phyloP scores from a whole-genome alignment of 148 eudicot genomes.

The Amaranthus cruentus region DNA sequence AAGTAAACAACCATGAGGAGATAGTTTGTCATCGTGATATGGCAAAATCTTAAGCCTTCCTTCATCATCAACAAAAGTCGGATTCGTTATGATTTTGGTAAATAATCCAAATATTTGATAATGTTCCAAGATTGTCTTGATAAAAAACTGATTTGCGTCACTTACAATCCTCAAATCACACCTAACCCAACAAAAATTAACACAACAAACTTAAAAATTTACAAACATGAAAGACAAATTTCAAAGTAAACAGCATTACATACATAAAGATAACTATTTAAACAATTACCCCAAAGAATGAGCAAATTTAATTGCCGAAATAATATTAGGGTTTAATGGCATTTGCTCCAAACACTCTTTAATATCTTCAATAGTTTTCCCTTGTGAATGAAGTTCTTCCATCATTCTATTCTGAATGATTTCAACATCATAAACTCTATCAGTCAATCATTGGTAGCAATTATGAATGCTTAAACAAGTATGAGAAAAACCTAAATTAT shows the following conservation, averaged over 20 bases:
- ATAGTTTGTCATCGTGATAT: slow-evolving; percentile 41
- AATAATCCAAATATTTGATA: slow-evolving; percentile 52
- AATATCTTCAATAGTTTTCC: slow-evolving; percentile 61
- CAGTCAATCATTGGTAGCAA: not conserved
- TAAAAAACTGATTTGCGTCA: slow-evolving; percentile 76
- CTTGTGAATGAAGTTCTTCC: slow-evolving; percentile 65
- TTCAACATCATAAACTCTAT: slow-evolving; percentile 4
- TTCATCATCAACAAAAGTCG: slow-evolving; percentile 40
- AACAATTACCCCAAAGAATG: slow-evolving; percentile 55
- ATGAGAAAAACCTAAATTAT: not conserved
- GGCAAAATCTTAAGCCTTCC: slow-evolving; percentile 74
- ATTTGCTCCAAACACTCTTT: slow-evolving; percentile 58
- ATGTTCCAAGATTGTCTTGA: slow-evolving; percentile 60
- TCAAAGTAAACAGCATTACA: not conserved
- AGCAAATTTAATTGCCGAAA: slow-evolving; percentile 62
- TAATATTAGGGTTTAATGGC: slow-evolving; percentile 48
- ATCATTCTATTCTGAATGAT: slow-evolving; percentile 60
- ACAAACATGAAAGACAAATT: not conserved
- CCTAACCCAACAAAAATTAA: slow-evolving; percentile 33
- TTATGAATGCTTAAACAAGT: not conserved
- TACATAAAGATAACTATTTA: not conserved
- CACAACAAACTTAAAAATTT: not conserved
- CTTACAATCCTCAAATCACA: slow-evolving; percentile 78
- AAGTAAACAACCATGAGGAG: slow-evolving; percentile 59
- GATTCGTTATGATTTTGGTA: slow-evolving; percentile 63